Conservation (phyloP, 371 early-diverging fungal genomes). For the Mucor saturninus region DNA sequence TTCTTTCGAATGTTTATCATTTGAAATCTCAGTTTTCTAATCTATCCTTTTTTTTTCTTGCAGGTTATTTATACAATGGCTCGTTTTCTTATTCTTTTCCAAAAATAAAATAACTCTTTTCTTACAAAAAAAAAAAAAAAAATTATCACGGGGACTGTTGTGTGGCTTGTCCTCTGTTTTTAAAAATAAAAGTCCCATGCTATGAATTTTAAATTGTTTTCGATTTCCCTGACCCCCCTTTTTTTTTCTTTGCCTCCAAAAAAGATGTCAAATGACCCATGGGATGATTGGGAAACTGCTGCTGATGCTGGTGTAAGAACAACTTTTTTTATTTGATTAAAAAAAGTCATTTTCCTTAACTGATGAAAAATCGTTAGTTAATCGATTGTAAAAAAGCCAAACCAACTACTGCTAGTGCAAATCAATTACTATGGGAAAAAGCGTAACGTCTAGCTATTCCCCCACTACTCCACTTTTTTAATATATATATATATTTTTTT, state of each 20-base stretch:
- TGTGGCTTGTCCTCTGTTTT: background rate
- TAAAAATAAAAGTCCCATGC: too few species aligned
- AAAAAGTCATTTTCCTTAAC: slow-evolving; percentile 9
- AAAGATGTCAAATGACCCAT: slow-evolving; percentile 37
- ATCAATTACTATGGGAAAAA: slow-evolving; percentile 36
- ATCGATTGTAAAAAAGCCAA: slow-evolving; percentile 10
- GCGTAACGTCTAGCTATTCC: slow-evolving; percentile 34
- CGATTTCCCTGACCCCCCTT: background rate
- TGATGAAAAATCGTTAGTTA: background rate
- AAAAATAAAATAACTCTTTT: slow-evolving; percentile 6
- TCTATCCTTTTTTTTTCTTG: background rate
- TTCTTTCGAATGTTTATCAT: too few species aligned
- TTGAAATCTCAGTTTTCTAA: too few species aligned
- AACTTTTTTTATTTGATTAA: background rate
- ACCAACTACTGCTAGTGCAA: slow-evolving; percentile 14
- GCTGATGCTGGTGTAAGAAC: slow-evolving; percentile 44
- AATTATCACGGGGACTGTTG: background rate
- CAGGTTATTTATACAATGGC: background rate
- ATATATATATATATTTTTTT: background rate
- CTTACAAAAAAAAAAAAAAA: background rate
- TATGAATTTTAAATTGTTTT: background rate
- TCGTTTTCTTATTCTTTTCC: background rate
- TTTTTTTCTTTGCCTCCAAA: background rate
- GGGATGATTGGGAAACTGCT: slow-evolving; percentile 53
- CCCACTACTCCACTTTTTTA: too few species aligned